Percentiles rank a stretch among this genome's conserved stretches.
Evolutionary conservation across 495 filamentous ascomycete species (phyloP).

Genomic region (Penicillium crystallinum): DNA sequence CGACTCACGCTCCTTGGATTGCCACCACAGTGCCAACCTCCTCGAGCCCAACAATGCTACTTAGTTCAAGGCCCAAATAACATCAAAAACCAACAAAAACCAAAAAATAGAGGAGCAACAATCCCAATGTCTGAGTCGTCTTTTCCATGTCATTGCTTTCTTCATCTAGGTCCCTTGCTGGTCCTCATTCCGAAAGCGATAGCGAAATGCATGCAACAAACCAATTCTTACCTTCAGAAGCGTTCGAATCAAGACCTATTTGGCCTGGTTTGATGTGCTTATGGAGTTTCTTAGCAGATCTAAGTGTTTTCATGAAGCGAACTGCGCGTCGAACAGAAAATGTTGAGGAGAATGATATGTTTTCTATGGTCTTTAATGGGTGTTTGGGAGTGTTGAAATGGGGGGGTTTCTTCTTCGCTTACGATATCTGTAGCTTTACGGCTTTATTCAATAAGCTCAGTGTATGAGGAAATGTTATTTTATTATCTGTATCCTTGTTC

Average conservation of each 20-base stretch:
- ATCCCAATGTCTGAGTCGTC: neutral
- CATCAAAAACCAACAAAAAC: neutral
- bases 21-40: slow-evolving; percentile 59
- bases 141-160: neutral
- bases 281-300: slow-evolving; percentile 3
- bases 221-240: neutral
- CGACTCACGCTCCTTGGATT: slow-evolving; percentile 63
- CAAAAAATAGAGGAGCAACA: neutral
- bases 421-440: neutral
- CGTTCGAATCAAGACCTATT: neutral
- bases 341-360: neutral
- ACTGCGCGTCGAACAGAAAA: neutral
- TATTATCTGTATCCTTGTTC: neutral
- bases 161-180: neutral
- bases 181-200: slow-evolving; percentile 1
- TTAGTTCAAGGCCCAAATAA: neutral
- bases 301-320: neutral
- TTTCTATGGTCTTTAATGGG: neutral
- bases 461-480: neutral
- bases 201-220: slow-evolving; percentile 2
- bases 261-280: neutral
- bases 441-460: neutral
- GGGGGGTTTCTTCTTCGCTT: neutral
- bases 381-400: neutral
- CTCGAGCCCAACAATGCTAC: slow-evolving; percentile 37